A percentile compares a stretch with the other conserved stretches of the same genome.
Evolutionary conservation across 2,329 filamentous ascomycete species (phyloP).

Genomic region (Verticillium nonalfalfae): DNA sequence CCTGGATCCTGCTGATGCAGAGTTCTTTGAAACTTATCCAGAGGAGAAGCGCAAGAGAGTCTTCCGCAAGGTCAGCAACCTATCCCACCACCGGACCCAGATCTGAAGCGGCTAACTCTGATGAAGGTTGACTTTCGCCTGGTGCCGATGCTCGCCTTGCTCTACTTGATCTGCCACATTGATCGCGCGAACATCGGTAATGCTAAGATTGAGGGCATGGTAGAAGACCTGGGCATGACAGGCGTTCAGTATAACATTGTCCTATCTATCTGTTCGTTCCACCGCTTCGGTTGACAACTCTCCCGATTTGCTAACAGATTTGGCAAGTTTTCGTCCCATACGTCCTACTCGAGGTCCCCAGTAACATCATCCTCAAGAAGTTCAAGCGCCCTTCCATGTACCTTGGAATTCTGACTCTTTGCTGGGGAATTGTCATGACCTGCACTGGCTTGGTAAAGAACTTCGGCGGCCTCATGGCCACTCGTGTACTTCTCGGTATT

Average conservation of each 20-base stretch:
- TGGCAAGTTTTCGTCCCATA: slow-evolving; percentile 33
- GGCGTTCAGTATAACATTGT: slow-evolving; percentile 52
- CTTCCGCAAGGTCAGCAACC: slow-evolving; percentile 12
- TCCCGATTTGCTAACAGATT: neutral
- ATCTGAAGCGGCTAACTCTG: neutral
- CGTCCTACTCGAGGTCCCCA: slow-evolving; percentile 53
- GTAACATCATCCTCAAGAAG: slow-evolving; percentile 58
- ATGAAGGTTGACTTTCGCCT: slow-evolving; percentile 13
- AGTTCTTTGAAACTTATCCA: slow-evolving; percentile 20
- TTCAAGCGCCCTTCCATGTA: slow-evolving; percentile 55
- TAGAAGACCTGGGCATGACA: slow-evolving; percentile 35
- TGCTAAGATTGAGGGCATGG: slow-evolving; percentile 38
- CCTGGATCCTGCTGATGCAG: slow-evolving; percentile 18
- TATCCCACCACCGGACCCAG: neutral
- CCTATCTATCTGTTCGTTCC: slow-evolving; percentile 55
- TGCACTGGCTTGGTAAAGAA: slow-evolving; percentile 16
- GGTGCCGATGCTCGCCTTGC: slow-evolving; percentile 44
- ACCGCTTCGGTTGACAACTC: slow-evolving; percentile 15
- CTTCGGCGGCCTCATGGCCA: slow-evolving; percentile 17
- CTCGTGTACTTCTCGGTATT: slow-evolving; percentile 20
- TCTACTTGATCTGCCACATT: slow-evolving; percentile 51
- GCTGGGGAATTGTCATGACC: slow-evolving; percentile 23
- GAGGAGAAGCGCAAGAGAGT: slow-evolving; percentile 16
- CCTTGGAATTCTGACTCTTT: slow-evolving; percentile 56
- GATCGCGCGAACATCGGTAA: slow-evolving; percentile 46